phyloP scores from a whole-genome alignment of 2,329 filamentous ascomycete genomes.

The Fusarium graminum region DNA sequence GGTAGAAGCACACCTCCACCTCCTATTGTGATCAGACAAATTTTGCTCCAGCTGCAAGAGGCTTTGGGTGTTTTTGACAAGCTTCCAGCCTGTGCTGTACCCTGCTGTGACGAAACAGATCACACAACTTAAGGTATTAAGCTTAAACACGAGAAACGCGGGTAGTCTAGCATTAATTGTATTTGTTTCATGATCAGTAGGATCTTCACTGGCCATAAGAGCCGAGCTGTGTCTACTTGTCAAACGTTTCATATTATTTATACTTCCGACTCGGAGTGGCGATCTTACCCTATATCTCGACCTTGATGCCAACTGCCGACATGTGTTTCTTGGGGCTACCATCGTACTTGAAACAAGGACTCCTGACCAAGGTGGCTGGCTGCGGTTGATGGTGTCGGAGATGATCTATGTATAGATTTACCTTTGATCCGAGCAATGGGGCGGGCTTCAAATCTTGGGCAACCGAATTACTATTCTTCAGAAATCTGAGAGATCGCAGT shows the following conservation, averaged over 20 bases:
- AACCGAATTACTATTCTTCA: too few relatives aligned
- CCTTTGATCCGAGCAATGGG: too few relatives aligned
- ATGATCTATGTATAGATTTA: too few relatives aligned
- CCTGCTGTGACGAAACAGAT: neutral
- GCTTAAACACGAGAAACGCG: neutral
- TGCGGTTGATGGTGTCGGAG: too few relatives aligned
- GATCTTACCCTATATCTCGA: neutral
- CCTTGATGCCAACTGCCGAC: neutral
- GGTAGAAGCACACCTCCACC: too few relatives aligned
- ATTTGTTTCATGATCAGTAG: neutral
- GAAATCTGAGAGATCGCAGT: too few relatives aligned
- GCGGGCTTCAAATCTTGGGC: too few relatives aligned
- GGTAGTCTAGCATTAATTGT: neutral
- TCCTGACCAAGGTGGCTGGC: too few relatives aligned
- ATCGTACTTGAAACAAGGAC: neutral
- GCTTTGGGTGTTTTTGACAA: neutral
- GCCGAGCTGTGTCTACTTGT: neutral
- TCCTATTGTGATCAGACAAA: too few relatives aligned
- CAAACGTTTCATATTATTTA: neutral
- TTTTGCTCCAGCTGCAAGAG: too few relatives aligned
- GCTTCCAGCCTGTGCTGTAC: neutral
- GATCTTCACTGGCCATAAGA: neutral
- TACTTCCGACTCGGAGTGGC: neutral
- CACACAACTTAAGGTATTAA: neutral
- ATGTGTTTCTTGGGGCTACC: neutral